Conservation (phyloP, 148 eudicot species). For the Cornus suecica region DNA sequence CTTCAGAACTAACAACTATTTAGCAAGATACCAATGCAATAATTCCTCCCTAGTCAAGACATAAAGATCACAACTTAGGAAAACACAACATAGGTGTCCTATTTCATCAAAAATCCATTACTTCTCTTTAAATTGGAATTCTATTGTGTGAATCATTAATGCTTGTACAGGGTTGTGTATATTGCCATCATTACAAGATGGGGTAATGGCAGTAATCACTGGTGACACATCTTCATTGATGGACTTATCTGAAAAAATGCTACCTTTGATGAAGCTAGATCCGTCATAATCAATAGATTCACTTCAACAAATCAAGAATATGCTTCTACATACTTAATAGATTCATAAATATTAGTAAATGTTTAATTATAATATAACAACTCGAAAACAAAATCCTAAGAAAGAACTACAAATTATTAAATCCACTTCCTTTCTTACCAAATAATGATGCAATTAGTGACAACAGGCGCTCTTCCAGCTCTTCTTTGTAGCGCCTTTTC, state of each 20-base stretch:
- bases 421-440: slow-evolving; percentile 60
- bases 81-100: neutral
- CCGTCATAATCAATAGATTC: neutral
- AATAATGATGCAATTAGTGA: slow-evolving; percentile 89
- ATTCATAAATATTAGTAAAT: neutral
- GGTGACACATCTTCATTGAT: neutral
- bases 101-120: neutral
- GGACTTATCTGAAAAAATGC: neutral
- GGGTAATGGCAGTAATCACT: neutral
- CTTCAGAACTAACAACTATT: neutral
- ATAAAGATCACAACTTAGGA: neutral
- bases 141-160: neutral
- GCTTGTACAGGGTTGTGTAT: neutral
- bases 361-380: neutral
- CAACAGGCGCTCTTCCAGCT: slow-evolving; percentile 87
- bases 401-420: neutral
- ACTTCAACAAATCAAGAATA: neutral
- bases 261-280: neutral
- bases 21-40: neutral
- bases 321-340: slow-evolving; percentile 1
- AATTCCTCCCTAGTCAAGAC: neutral
- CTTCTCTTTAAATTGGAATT: neutral
- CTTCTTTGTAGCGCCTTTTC: slow-evolving; percentile 71
- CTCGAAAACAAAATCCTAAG: neutral
- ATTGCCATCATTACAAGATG: neutral